Conservation (phyloP, 2,329 filamentous ascomycete genomes). For the Xylariomycetidae sp. region DNA sequence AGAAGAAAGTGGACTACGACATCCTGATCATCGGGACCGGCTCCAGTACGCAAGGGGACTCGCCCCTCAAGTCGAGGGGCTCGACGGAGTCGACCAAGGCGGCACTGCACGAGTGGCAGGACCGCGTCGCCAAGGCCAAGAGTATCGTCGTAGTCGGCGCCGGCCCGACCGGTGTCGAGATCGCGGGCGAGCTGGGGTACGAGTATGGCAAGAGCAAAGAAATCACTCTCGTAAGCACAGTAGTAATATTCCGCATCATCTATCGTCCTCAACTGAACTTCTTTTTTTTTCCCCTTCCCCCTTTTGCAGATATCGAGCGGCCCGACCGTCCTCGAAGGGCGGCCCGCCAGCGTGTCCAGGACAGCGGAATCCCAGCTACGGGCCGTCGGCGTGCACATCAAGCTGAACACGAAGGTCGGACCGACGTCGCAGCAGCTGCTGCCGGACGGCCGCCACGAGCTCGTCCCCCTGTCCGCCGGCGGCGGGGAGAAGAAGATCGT, state of each 20-base stretch:
- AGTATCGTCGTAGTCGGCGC: constrained; percentile 27
- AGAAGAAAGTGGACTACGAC: constrained; percentile 14
- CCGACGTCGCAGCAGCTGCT: background rate
- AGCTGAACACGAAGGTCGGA: constrained; percentile 6
- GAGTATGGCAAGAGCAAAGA: constrained; percentile 19
- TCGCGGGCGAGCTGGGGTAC: constrained; percentile 26
- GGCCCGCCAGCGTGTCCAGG: constrained; percentile 5
- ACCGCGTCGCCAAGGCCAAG: constrained; percentile 14
- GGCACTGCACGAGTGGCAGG: constrained; percentile 14
- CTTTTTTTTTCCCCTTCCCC: background rate
- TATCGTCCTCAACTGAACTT: background rate
- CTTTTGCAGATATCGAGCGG: constrained; percentile 3
- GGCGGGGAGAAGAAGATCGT: constrained; percentile 17
- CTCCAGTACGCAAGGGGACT: constrained; percentile 5
- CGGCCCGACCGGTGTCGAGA: constrained; percentile 29
- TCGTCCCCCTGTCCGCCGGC: constrained; percentile 15
- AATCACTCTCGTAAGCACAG: constrained; percentile 13
- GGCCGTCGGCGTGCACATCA: constrained; percentile 4
- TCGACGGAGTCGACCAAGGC: constrained; percentile 12
- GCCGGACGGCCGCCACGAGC: constrained; percentile 5
- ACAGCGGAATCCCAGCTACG: constrained; percentile 5
- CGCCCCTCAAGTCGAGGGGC: constrained; percentile 15
- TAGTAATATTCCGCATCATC: no score
- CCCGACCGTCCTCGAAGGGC: background rate
- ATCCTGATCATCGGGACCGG: constrained; percentile 18